Conservation (phyloP, 352 stramenopile species). For the Globisporangium viniferum region DNA sequence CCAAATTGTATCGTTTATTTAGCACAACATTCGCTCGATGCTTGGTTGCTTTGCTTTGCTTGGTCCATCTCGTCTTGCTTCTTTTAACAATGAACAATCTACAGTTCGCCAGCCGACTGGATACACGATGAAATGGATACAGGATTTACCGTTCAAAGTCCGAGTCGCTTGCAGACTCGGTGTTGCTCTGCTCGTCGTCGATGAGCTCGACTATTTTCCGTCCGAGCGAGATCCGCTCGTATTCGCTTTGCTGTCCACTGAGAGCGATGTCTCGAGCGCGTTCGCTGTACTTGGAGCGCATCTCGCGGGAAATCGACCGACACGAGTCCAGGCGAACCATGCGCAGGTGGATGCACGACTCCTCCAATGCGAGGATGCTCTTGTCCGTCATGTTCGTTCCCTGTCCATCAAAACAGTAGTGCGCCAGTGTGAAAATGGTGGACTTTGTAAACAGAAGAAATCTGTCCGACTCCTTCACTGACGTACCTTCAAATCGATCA, state of each 20-base stretch:
- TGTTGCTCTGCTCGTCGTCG: constrained; percentile 26
- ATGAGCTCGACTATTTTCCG: constrained; percentile 39
- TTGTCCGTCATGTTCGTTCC: constrained; percentile 50
- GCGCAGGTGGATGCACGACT: constrained; percentile 31
- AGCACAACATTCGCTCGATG: background rate
- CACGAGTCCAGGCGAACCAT: constrained; percentile 73
- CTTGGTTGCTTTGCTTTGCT: constrained; percentile 1
- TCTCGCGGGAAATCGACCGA: constrained; percentile 51
- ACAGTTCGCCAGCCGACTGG: background rate
- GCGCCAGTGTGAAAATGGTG: background rate
- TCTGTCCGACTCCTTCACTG: background rate
- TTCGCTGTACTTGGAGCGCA: constrained; percentile 40
- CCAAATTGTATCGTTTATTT: constrained; percentile 19
- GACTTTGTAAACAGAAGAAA: background rate
- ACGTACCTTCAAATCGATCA: constrained; percentile 66
- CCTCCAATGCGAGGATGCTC: constrained; percentile 39
- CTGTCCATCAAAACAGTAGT: constrained; percentile 17
- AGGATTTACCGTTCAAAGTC: constrained; percentile 11
- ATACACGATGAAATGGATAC: background rate
- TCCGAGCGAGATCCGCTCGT: constrained; percentile 33
- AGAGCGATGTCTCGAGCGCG: constrained; percentile 18
- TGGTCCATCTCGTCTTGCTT: background rate
- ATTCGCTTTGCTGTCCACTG: constrained; percentile 23
- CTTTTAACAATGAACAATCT: background rate
- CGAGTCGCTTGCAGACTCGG: constrained; percentile 25